Evolutionary conservation across 306 rosid genomes (phyloP).

Genomic region (Astragalus membranaceus): DNA sequence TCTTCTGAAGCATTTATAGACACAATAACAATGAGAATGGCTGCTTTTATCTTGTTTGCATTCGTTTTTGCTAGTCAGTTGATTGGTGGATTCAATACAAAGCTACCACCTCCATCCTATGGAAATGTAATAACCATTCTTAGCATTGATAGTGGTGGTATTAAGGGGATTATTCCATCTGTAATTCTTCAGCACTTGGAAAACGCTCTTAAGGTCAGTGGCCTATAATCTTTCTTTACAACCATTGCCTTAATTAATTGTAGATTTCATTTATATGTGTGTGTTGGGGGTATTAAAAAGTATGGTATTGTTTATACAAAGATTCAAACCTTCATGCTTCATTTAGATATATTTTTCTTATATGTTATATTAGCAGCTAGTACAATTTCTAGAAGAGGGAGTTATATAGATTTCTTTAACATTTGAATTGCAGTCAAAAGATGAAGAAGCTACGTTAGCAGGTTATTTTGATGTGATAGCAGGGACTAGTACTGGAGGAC

Average conservation of each 20-base stretch:
- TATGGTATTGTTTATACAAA: no score
- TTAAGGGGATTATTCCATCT: constrained; percentile 23
- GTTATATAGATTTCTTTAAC: neutral
- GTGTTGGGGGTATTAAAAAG: no score
- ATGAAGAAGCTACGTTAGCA: constrained; percentile 11
- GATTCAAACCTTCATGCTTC: no score
- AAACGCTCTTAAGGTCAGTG: constrained; percentile 19
- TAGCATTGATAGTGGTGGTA: constrained; percentile 32
- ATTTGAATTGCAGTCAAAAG: neutral
- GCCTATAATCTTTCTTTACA: neutral
- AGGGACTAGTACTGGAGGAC: constrained; percentile 1
- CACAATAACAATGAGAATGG: neutral
- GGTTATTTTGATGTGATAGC: constrained; percentile 30
- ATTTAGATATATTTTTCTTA: no score
- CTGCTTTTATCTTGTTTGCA: neutral
- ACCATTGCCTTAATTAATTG: neutral
- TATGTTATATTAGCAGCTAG: no score
- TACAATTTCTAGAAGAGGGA: neutral
- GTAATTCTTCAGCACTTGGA: constrained; percentile 12
- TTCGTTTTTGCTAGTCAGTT: neutral
- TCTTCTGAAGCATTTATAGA: neutral
- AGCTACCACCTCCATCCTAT: neutral
- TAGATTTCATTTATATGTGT: neutral
- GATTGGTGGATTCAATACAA: neutral
- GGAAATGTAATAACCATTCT: constrained; percentile 19